Conservation (phyloP, 208 protist genomes). For the Crithidia expoeki region DNA sequence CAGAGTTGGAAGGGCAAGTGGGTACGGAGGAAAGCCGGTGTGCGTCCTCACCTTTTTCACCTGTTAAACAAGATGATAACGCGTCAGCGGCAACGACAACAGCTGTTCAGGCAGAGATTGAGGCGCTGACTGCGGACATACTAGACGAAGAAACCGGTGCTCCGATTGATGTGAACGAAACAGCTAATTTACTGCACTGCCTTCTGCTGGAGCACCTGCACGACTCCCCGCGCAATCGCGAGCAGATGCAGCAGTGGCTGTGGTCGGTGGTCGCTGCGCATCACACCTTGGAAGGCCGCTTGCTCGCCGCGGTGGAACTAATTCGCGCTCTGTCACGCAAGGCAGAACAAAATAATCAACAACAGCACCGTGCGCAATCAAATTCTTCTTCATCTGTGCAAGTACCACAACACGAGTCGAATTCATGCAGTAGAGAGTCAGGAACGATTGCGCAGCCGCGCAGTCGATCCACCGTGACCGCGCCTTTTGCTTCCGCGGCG, state of each 20-base stretch:
- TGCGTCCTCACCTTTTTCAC: not conserved
- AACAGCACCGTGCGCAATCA: not conserved
- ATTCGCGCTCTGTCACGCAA: not conserved
- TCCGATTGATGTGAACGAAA: constrained; percentile 57
- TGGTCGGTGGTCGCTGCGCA: constrained; percentile 74
- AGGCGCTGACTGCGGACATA: constrained; percentile 50
- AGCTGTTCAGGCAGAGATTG: constrained; percentile 25
- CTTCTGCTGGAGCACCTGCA: constrained; percentile 61
- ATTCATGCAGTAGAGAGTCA: not conserved
- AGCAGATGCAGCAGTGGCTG: constrained; percentile 69
- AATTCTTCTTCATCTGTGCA: not conserved
- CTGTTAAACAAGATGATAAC: not conserved
- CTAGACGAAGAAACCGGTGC: constrained; percentile 55
- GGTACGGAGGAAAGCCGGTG: not conserved
- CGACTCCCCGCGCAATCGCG: constrained; percentile 32
- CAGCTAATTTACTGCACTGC: constrained; percentile 64
- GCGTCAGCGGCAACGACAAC: not conserved
- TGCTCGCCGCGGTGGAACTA: constrained; percentile 58
- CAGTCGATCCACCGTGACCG: constrained; percentile 21
- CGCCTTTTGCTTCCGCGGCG: not conserved
- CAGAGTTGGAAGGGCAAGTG: constrained; percentile 24
- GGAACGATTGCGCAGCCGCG: not conserved
- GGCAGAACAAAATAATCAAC: not conserved
- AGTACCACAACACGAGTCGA: not conserved
- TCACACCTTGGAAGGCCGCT: constrained; percentile 66